Evolutionary conservation across 768 basidiomycete genomes (phyloP), one percentile per base, ranked within the genome.

Genomic region (Termitomyces sp.): DNA sequence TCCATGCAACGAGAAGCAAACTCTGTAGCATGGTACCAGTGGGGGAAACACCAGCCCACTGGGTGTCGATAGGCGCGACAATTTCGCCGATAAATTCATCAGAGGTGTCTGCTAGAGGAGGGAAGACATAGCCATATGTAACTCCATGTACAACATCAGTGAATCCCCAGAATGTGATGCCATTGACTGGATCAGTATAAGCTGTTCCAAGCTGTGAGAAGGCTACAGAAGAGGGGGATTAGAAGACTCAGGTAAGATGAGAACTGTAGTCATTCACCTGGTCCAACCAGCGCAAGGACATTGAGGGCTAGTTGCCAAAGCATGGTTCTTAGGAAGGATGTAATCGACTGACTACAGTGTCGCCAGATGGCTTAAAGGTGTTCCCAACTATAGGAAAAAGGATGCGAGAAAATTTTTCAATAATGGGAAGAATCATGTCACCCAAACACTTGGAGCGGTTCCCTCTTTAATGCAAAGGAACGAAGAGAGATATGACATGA

Each of bases 71-170:
- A 9, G 84, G 83, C 10, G 81, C 78, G 21, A 83, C 76, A 45
- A 85, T 78, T 66, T 83, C 80, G 48, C 78, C 84, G 59, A 86
- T 82, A 63, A 84, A 85, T 59, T 86, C 84, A 14, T 69, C 71
- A 19, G 77, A 66, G 26, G 71, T 68, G 21, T 68, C 54, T 14
- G 68, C 71, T 15, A 77, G 63, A 19, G 78, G 78, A 24, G 82
- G 82, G 60, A 85, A 80, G 32, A 78, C 68, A 56, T 77, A 77
- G 54, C 82, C 82, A 60, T 77, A 74, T 40, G 70, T 73, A 4
- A 79, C 74, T 11, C 61, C 53, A 57, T 76, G 75, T 2, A 67
- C 76, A 26, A 70, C 68, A 32, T 78, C 77, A 2, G 72, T 76
- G 22, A 68, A 57, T 9, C 78, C 78, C 60, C 61, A 72, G 67